These are phyloP conservation scores for Coemansia brasiliensis DNA, from an alignment of 192 early-diverging fungal genomes.

Conservation along the genomic window DNA sequence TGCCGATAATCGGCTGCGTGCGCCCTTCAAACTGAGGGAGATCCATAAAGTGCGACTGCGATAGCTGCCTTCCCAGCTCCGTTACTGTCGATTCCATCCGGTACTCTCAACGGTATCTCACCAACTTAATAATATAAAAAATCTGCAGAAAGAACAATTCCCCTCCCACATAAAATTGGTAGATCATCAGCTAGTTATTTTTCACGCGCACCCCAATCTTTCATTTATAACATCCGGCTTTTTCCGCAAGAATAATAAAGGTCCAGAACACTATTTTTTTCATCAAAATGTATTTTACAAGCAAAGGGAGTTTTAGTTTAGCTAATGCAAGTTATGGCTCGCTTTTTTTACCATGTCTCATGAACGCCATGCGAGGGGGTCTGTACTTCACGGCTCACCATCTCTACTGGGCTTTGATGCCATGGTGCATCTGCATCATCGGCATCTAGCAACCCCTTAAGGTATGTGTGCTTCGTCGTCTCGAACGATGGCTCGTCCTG, in stretches of 20 bases:
- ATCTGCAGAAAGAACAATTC: no score
- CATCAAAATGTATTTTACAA: no score
- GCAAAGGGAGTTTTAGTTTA: no score
- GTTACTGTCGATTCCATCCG: background rate
- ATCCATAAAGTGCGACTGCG: constrained; percentile 46
- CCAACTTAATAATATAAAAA: no score
- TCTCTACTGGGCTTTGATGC: constrained; percentile 41
- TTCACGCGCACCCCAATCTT: no score
- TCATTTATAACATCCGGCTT: no score
- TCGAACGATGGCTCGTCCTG: constrained; percentile 11
- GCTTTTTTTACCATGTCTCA: constrained; percentile 29
- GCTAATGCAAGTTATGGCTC: no score
- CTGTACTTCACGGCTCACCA: constrained; percentile 54
- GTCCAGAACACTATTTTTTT: no score
- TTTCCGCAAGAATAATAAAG: no score
- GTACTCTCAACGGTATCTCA: no score
- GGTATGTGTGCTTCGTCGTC: constrained; percentile 22
- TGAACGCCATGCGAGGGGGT: constrained; percentile 12
- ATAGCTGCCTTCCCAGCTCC: constrained; percentile 13
- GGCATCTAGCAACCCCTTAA: constrained; percentile 34
- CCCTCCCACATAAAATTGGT: no score
- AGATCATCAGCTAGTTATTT: no score
- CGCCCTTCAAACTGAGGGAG: constrained; percentile 41
- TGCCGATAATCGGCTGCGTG: constrained; percentile 63
- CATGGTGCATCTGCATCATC: constrained; percentile 50